Percentiles rank a stretch among this genome's conserved stretches.
phyloP scores from a whole-genome alignment of 2,329 filamentous ascomycete genomes.

The Aspergillus versicolor region DNA sequence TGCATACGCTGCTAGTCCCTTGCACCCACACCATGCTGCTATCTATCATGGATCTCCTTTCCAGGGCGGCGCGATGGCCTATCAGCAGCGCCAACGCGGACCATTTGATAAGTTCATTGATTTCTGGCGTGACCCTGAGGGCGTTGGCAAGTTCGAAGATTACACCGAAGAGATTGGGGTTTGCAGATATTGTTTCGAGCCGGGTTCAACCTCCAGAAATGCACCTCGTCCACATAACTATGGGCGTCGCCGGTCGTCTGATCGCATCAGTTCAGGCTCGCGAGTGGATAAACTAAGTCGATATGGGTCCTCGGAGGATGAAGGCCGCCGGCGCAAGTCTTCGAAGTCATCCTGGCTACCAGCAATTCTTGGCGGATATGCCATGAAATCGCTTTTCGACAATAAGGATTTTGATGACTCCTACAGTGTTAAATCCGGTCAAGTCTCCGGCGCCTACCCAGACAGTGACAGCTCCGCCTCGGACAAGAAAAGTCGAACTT shows the following conservation, averaged over 20 bases:
- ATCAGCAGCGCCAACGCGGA: conserved; percentile 55
- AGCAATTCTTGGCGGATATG: conserved; percentile 55
- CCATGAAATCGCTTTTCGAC: conserved; percentile 55
- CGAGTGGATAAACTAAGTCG: conserved; percentile 61
- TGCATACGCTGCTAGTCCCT: conserved; percentile 39
- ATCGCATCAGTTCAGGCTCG: conserved; percentile 42
- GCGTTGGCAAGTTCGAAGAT: conserved; percentile 65
- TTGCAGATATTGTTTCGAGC: conserved; percentile 65
- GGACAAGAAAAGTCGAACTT: conserved; percentile 44
- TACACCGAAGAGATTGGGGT: conserved; percentile 67
- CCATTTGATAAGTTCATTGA: conserved; percentile 57
- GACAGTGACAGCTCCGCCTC: conserved; percentile 29
- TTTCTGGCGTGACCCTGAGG: conserved; percentile 64
- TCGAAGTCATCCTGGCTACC: conserved; percentile 55
- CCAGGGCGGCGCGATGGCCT: conserved; percentile 43
- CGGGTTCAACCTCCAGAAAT: conserved; percentile 54
- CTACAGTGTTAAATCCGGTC: conserved; percentile 58
- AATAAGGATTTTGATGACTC: conserved; percentile 60
- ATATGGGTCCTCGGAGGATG: conserved; percentile 55
- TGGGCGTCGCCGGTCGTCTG: conserved; percentile 47
- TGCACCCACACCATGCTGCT: conserved; percentile 31
- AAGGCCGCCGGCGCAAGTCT: conserved; percentile 46
- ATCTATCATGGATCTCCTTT: conserved; percentile 26
- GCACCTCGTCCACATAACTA: conserved; percentile 63
- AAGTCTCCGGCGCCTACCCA: conserved; percentile 31